Base-by-base conservation (phyloP, 2,329 filamentous ascomycete species). In the Saccharata proteae region DNA sequence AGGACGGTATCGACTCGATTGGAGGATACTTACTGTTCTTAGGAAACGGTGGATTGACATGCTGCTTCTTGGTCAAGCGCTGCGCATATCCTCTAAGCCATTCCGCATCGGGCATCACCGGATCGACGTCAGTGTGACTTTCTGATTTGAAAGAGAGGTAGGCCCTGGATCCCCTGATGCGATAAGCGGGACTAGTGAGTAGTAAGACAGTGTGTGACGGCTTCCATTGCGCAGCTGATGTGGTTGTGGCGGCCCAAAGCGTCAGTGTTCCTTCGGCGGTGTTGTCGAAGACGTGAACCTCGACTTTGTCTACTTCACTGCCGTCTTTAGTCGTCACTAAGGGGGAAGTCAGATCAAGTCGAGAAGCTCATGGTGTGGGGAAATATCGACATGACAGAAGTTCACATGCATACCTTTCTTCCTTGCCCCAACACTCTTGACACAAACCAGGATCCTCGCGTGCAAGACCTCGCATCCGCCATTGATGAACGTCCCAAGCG, bases 51-150 rank as follows among this genome's bases (percentile, higher is more conserved):
- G 64, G 57, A 20, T 67, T 65, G 32, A 72, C 46, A 15, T 61
- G 61, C 35, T 70, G 64, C 37, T 58, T 64, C 45, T 59, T 66
- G 8, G 51, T 61, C 39, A 67, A 51, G 0, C 57, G 54, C 11
- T 54, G 51, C 1, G 67, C 62, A 47, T 65, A 67, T 7, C 52
- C 52, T 25, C 63, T 61, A 15, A 77, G 55, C 61, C 69, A 72
- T 12, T 58, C 47, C 2, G 67, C 65, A 37, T 75, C 71, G 1
- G 53, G 49, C 19, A 69, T 63, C 2, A 55, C 44, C 0, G 73
- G 72, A 38, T 77, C 61, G 16, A 76, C 54, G 35, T 76, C 65
- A 8, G 77, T 39, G 38, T n/a, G n/a, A n/a, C n/a, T n/a, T n/a
- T n/a, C n/a, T n/a, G n/a, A n/a, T n/a, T n/a, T n/a, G n/a, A n/a